phyloP scores from a whole-genome alignment of 352 stramenopile species.

The Elongisporangium undulatum region DNA sequence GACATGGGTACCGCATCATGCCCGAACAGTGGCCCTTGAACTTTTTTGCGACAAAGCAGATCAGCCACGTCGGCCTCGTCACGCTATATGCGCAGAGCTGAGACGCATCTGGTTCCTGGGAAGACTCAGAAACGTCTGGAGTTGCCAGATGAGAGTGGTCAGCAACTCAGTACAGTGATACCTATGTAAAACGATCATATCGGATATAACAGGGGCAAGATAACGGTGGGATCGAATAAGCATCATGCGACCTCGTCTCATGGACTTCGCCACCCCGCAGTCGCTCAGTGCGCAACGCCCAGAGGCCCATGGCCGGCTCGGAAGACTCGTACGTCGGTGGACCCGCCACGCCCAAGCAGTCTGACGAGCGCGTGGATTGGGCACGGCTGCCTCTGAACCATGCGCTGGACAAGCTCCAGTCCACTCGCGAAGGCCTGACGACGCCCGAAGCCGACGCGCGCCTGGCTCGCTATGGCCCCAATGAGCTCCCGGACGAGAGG shows the following conservation, averaged over 20 bases:
- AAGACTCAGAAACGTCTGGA: background rate
- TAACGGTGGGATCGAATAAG: too few species aligned
- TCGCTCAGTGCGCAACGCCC: background rate
- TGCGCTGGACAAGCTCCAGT: constrained; percentile 57
- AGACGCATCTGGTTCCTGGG: too few species aligned
- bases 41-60: background rate
- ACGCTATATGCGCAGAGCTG: background rate
- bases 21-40: background rate
- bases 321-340: background rate
- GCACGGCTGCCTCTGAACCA: constrained; percentile 43
- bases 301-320: background rate
- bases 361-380: constrained; percentile 16
- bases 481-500: constrained; percentile 54
- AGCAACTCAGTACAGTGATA: too few species aligned
- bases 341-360: constrained; percentile 57
- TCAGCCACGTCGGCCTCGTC: background rate
- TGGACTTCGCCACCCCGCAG: background rate
- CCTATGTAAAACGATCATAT: background rate
- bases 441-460: constrained; percentile 41
- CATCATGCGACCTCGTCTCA: background rate
- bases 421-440: constrained; percentile 38
- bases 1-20: background rate
- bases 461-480: constrained; percentile 46
- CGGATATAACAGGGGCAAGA: background rate
- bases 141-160: background rate